A percentile compares a stretch with the other conserved stretches of the same genome.
These are phyloP conservation scores for Pestalotiopsis sp. DNA, from an alignment of 2,329 filamentous ascomycete species.

Conservation along the genomic window DNA sequence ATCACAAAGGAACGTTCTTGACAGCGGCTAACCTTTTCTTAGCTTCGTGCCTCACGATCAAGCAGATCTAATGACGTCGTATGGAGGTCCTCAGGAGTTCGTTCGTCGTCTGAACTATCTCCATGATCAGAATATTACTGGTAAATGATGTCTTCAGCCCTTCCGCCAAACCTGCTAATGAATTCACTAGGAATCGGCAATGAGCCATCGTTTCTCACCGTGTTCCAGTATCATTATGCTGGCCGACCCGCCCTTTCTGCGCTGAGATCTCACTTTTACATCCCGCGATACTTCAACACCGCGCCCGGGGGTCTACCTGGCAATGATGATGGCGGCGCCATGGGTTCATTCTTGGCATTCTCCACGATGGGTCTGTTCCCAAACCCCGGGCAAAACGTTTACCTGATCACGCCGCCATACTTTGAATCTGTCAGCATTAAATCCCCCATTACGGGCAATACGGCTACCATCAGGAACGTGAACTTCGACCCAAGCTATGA, in stretches of 20 bases:
- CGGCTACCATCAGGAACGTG: conserved; percentile 57
- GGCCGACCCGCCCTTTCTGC: conserved; percentile 60
- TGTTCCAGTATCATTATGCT: conserved; percentile 71
- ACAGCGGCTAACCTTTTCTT: not conserved
- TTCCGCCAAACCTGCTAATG: conserved; percentile 28
- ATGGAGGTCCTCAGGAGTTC: conserved; percentile 61
- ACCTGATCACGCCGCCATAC: conserved; percentile 70
- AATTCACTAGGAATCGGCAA: conserved; percentile 28
- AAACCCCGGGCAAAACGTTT: conserved; percentile 52
- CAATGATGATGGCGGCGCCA: conserved; percentile 70
- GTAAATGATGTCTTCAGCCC: conserved; percentile 38
- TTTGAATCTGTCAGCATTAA: conserved; percentile 61
- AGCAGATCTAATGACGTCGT: conserved; percentile 52
- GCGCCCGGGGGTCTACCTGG: conserved; percentile 63
- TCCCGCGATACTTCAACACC: conserved; percentile 63
- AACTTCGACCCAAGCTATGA: conserved; percentile 62
- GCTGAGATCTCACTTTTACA: conserved; percentile 61
- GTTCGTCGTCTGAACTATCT: conserved; percentile 62
- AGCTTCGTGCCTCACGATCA: conserved; percentile 56
- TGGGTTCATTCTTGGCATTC: conserved; percentile 67
- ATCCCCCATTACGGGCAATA: conserved; percentile 58
- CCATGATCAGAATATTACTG: conserved; percentile 61
- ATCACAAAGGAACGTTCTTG: not conserved
- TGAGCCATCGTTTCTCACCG: conserved; percentile 57
- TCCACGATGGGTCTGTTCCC: conserved; percentile 72